Evolutionary conservation across 495 filamentous ascomycete genomes (phyloP), one percentile per base, ranked within the genome.

Genomic region (Aspergillus taichungensis): DNA sequence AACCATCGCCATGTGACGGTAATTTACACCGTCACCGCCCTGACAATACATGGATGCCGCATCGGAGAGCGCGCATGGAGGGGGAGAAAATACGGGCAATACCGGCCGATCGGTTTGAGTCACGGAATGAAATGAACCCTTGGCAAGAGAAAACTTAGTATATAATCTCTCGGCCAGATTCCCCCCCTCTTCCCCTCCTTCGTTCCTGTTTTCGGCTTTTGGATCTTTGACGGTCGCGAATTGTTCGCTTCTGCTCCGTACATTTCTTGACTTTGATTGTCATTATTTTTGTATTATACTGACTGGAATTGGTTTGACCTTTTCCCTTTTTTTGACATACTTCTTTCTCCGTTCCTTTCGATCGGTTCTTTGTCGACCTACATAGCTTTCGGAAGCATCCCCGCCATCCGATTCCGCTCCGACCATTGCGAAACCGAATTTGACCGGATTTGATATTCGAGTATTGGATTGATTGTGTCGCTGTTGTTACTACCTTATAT

Each of bases 141-240:
- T 34, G 18, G 18, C 18, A 24, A 24, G 18, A 24, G 18, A 24
- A 24, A 24, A 24, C 18, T 24, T 24, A 29, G 35, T 52, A 53
- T 59, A 49, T 51, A 31, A 43, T 50, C 34, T 33, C 28, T 39
- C 24, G 36, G 49, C 30, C 47, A 46, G 35, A 14, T 38, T 50
- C 46, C 55, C 56, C 53, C 13, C 41, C n/a, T 34, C 40, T 27
- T 40, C 14, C 18, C 29, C 37, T n/a, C 37, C 47, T 53, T 50
- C 49, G 52, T 53, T 46, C 45, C 46, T 54, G 56, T 54, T 54
- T 51, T 39, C 52, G 53, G 46, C 46, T 60, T 60, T 59, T 52
- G 47, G 53, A 38, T 56, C 46, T 56, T 56, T 59, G 56, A 59
- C 56, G 48, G 56, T 56, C 44, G 56, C 56, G 56, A 56, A 37